Conservation (phyloP, 345 rosid species). For the Ceriops zippeliana region DNA sequence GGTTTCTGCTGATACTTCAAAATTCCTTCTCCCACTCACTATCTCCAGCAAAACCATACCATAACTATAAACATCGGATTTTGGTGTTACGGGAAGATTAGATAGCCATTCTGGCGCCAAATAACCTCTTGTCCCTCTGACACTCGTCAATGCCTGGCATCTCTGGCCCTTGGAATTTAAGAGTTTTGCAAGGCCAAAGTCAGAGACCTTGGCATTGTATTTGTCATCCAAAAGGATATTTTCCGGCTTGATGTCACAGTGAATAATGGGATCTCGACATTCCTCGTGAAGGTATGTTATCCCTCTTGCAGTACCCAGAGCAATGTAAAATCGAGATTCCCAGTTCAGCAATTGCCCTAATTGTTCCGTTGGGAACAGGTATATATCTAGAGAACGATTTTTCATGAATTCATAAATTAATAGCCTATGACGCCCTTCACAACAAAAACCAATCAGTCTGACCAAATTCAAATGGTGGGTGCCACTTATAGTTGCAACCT, state of each 20-base stretch:
- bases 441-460: constrained; percentile 19
- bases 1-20: constrained; percentile 11
- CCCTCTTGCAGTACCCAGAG: constrained; percentile 20
- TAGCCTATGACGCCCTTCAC: constrained; percentile 20
- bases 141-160: not conserved
- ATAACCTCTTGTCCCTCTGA: constrained; percentile 19
- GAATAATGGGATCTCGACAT: constrained; percentile 19
- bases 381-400: constrained; percentile 14
- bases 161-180: constrained; percentile 11
- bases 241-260: constrained; percentile 21
- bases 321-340: constrained; percentile 8
- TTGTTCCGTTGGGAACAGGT: constrained; percentile 6
- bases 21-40: constrained; percentile 18
- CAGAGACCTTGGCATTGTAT: constrained; percentile 14
- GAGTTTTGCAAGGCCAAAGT: constrained; percentile 24
- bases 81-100: constrained; percentile 17
- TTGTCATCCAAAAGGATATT: constrained; percentile 15
- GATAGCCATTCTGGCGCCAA: constrained; percentile 22
- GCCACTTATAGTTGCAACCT: constrained; percentile 18
- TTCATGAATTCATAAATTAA: constrained; percentile 20
- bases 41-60: constrained; percentile 18
- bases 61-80: constrained; percentile 17
- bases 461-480: constrained; percentile 23
- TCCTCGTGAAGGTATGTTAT: constrained; percentile 24
- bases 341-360: constrained; percentile 6